These are phyloP conservation scores for Medicago ruthenica DNA, from an alignment of 306 rosid species.

Conservation along the genomic window DNA sequence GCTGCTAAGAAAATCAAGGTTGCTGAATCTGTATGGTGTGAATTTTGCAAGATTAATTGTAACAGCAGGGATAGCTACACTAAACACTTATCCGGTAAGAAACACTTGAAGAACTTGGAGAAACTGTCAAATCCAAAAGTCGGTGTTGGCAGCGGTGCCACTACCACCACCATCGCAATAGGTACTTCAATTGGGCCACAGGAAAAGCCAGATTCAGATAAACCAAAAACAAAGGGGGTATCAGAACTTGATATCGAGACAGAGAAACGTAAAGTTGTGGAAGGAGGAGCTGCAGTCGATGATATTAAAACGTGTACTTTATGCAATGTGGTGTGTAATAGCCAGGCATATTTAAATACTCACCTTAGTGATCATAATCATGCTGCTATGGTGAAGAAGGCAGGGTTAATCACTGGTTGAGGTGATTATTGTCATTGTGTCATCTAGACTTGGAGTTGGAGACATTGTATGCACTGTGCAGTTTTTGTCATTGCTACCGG, in stretches of 20 bases:
- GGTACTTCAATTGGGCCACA: slow-evolving; percentile 49
- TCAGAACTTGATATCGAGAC: slow-evolving; percentile 51
- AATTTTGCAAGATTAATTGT: slow-evolving; percentile 65
- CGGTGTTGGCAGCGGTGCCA: not conserved
- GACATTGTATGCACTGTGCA: not conserved
- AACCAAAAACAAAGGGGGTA: slow-evolving; percentile 21
- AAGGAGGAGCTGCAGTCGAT: slow-evolving; percentile 51
- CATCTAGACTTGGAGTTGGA: not conserved
- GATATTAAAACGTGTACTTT: slow-evolving; percentile 53
- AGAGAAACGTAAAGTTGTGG: slow-evolving; percentile 61
- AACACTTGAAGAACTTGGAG: slow-evolving; percentile 63
- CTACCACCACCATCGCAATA: slow-evolving; percentile 1
- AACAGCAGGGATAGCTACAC: slow-evolving; percentile 59
- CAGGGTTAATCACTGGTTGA: slow-evolving; percentile 34
- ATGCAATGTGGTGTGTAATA: slow-evolving; percentile 80
- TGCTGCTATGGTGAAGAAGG: slow-evolving; percentile 56
- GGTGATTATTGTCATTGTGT: not conserved
- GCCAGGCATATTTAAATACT: slow-evolving; percentile 50
- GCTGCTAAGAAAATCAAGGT: slow-evolving; percentile 52
- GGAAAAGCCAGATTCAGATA: slow-evolving; percentile 52
- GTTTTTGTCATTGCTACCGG: not conserved
- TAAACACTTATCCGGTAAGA: slow-evolving; percentile 65
- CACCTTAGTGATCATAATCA: slow-evolving; percentile 78
- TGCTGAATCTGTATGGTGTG: slow-evolving; percentile 66
- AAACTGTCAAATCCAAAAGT: slow-evolving; percentile 45